A percentile compares a stretch with the other conserved stretches of the same genome.
Conservation (phyloP, 2,329 filamentous ascomycete species). For the Volutella citrinella region DNA sequence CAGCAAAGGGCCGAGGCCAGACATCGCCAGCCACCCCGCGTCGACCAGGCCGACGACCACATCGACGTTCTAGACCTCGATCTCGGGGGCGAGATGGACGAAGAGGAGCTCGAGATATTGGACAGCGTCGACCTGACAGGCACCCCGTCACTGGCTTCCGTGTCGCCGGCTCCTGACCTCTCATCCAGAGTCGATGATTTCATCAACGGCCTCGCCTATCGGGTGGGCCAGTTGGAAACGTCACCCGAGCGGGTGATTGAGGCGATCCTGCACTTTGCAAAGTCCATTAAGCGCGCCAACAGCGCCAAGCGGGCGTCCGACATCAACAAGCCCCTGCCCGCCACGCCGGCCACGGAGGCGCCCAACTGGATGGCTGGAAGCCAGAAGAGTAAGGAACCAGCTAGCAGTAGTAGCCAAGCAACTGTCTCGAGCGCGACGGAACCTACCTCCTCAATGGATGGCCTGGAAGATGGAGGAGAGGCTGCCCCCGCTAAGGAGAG, state of each 20-base stretch:
- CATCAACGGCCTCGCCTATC: slow-evolving; percentile 29
- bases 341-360: slow-evolving; percentile 26
- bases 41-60: slow-evolving; percentile 12
- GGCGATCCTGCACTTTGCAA: slow-evolving; percentile 27
- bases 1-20: too few relatives aligned
- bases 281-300: not conserved
- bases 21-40: too few relatives aligned
- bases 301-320: not conserved
- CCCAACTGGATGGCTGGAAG: slow-evolving; percentile 15
- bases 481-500: too few relatives aligned
- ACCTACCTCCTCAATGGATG: too few relatives aligned
- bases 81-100: not conserved
- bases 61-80: slow-evolving; percentile 8
- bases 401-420: too few relatives aligned
- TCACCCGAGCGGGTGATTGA: slow-evolving; percentile 22
- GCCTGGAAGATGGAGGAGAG: too few relatives aligned
- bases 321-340: slow-evolving; percentile 29
- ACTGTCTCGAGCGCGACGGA: too few relatives aligned
- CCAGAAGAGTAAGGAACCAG: too few relatives aligned
- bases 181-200: slow-evolving; percentile 11
- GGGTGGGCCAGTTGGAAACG: slow-evolving; percentile 29
- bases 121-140: slow-evolving; percentile 5
- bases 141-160: not conserved
- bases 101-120: not conserved
- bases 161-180: not conserved